Evolutionary conservation across 2,329 filamentous ascomycete genomes (phyloP).

Genomic region (Xylaria sp.): DNA sequence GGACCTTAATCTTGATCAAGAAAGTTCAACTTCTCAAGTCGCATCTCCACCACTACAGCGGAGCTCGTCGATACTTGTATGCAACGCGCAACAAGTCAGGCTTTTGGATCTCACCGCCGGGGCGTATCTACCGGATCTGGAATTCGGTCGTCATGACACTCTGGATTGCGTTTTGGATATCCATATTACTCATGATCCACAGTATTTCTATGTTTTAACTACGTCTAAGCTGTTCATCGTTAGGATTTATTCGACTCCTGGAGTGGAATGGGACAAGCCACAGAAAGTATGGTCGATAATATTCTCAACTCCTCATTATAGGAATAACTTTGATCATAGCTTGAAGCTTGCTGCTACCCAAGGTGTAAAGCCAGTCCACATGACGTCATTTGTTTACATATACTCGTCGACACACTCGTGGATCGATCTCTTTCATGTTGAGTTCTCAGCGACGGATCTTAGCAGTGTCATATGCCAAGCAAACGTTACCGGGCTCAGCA

Average conservation of each 20-base stretch:
- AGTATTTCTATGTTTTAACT: conserved; percentile 41
- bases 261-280: conserved; percentile 29
- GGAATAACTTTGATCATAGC: conserved; percentile 44
- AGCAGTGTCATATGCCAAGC: conserved; percentile 34
- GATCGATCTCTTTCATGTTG: conserved; percentile 38
- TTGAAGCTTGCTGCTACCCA: conserved; percentile 49
- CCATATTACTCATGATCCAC: conserved; percentile 35
- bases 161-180: conserved; percentile 39
- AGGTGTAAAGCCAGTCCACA: conserved; percentile 23
- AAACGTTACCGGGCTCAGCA: conserved; percentile 29
- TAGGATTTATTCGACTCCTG: conserved; percentile 30
- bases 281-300: conserved; percentile 41
- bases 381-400: conserved; percentile 35
- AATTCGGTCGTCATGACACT: conserved; percentile 30
- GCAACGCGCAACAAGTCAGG: conserved; percentile 38
- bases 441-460: conserved; percentile 30
- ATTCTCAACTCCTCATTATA: conserved; percentile 53
- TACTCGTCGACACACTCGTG: conserved; percentile 35
- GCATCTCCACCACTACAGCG: conserved; percentile 50
- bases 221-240: conserved; percentile 39
- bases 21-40: conserved; percentile 27
- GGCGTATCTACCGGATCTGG: conserved; percentile 36
- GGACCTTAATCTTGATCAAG: conserved; percentile 44
- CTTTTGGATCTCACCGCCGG: conserved; percentile 37
- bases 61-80: conserved; percentile 61